Conservation (phyloP, 2,329 filamentous ascomycete species). For the Aschersonia sp. region DNA sequence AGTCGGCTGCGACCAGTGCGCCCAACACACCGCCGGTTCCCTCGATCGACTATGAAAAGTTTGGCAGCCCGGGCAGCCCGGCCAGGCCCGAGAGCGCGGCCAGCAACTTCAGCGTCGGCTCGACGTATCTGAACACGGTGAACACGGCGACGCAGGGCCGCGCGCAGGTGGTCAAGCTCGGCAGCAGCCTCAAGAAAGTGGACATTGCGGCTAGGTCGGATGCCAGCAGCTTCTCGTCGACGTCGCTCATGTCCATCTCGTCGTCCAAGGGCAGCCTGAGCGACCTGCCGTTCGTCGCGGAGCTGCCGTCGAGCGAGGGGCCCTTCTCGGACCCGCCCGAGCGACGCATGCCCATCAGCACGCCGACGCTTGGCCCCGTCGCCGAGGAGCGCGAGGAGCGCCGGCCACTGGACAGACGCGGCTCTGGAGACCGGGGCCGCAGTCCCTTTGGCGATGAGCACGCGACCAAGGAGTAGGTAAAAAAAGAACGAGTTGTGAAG, state of each 20-base stretch:
- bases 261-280: constrained; percentile 16
- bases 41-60: constrained; percentile 50
- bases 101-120: constrained; percentile 51
- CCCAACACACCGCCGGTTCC: constrained; percentile 56
- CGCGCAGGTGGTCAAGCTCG: constrained; percentile 46
- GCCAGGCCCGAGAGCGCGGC: constrained; percentile 36
- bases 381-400: constrained; percentile 31
- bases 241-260: constrained; percentile 5
- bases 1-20: constrained; percentile 44
- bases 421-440: constrained; percentile 14
- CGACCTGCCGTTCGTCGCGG: constrained; percentile 33
- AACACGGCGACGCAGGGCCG: constrained; percentile 42
- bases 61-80: constrained; percentile 18
- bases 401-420: constrained; percentile 18
- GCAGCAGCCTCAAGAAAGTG: constrained; percentile 32
- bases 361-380: constrained; percentile 36
- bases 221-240: constrained; percentile 13
- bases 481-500: not conserved
- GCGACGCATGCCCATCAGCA: constrained; percentile 17
- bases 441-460: constrained; percentile 46
- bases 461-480: constrained; percentile 31
- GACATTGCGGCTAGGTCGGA: constrained; percentile 23
- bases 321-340: constrained; percentile 44
- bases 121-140: constrained; percentile 52
- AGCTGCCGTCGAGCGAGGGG: constrained; percentile 34